Evolutionary conservation across 1,284 basidiomycete species (phyloP), one percentile per base, ranked within the genome.

Genomic region (Somion occarium): DNA sequence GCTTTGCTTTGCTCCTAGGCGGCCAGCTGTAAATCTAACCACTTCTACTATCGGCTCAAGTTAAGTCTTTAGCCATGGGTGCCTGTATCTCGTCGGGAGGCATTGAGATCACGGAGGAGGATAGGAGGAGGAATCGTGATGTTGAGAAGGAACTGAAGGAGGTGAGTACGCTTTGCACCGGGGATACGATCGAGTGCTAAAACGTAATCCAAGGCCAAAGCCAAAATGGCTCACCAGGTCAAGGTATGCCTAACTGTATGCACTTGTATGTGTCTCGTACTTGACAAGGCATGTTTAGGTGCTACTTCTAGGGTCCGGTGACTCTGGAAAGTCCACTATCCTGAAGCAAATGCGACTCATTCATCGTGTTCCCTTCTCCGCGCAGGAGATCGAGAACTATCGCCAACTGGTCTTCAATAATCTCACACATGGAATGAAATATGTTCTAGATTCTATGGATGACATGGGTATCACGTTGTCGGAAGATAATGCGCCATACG

Each of bases 281-380:
- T 49, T 34, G 61, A 30, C 60, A 48, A 59, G 50, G 54, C 48
- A 22, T 24, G 3, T 18, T 19, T 56, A 88, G 86, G 86, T 90
- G n/a, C 75, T 97, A 49, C 76, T 98, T 22, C 78, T 97, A 25
- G 94, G 94, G 34, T 94, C 94, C 41, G 94, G 94, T 34, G 94
- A 96, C 64, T 91, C 88, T 26, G 94, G 94, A 42, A 98, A 98
- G 70, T 93, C 90, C 11, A 97, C 94, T 3, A 78, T 94, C 59
- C 79, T 94, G 65, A 93, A 93, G 85, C 90, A 93, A 83, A 93
- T 93, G 91, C 85, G 91, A 24, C 73, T 93, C 41, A 93, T 93
- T 54, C 91, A 93, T 67, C 78, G 79, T 56, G 74, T 91, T 1
- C 84, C 87, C 0, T 93, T 93, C 69, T 80, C 85, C 0, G 46